Evolutionary conservation across 805 yeast species (phyloP).

Genomic region (Cyberlindnera japonica): DNA sequence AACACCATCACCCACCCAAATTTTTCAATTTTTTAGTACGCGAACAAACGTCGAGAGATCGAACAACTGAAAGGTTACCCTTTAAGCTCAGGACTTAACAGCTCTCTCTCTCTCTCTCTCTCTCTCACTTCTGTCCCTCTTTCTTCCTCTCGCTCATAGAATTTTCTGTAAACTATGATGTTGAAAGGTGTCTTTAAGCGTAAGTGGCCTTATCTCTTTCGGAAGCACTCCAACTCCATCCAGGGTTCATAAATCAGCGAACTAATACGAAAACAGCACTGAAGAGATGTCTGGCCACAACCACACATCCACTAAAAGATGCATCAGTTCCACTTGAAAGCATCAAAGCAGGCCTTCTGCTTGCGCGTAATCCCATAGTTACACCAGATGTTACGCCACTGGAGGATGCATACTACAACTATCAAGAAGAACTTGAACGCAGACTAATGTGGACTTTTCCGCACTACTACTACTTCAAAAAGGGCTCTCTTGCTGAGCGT

Average conservation of each 20-base stretch:
- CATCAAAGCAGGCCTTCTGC: conserved; percentile 49
- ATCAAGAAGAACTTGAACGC: conserved; percentile 82
- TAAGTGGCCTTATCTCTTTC: no score
- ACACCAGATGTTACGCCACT: conserved; percentile 72
- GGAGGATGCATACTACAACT: conserved; percentile 71
- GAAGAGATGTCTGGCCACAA: conserved; percentile 23
- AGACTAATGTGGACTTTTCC: conserved; percentile 98
- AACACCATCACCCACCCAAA: conserved; percentile 5
- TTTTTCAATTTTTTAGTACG: conserved; percentile 7
- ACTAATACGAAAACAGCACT: conserved; percentile 13
- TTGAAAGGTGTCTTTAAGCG: no score
- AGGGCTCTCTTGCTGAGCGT: conserved; percentile 86
- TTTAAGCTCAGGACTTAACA: background rate
- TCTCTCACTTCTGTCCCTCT: no score
- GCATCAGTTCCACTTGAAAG: conserved; percentile 16
- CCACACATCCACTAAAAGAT: conserved; percentile 19
- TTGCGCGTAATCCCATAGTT: conserved; percentile 81
- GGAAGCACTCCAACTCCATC: no score
- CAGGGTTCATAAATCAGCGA: background rate
- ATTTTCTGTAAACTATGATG: conserved; percentile 3
- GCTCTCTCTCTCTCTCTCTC: no score
- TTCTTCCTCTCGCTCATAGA: no score
- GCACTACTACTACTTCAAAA: conserved; percentile 82
- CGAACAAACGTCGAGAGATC: conserved; percentile 4
- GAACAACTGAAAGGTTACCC: background rate